These are phyloP conservation scores for Colletotrichum brevisporum DNA, from an alignment of 2,329 filamentous ascomycete genomes.

Conservation along the genomic window DNA sequence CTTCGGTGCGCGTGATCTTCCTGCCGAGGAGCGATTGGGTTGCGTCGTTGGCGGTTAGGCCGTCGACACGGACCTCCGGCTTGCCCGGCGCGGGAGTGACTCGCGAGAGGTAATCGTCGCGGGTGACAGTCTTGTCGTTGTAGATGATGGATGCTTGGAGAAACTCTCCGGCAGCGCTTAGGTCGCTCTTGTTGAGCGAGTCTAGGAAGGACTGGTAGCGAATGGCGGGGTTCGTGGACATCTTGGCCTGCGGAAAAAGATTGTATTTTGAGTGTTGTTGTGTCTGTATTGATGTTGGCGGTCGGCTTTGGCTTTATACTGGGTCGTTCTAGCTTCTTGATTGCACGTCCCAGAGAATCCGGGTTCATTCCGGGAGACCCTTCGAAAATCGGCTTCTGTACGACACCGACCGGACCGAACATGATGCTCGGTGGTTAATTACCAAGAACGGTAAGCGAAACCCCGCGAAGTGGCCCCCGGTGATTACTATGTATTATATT, in stretches of 20 bases:
- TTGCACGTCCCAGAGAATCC: no score
- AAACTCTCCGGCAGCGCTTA: neutral
- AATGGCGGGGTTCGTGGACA: neutral
- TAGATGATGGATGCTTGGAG: neutral
- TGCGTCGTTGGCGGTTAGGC: neutral
- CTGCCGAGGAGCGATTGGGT: neutral
- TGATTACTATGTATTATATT: no score
- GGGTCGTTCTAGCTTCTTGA: no score
- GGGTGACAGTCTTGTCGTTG: neutral
- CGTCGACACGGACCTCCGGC: neutral
- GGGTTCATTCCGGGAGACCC: no score
- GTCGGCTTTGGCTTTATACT: no score
- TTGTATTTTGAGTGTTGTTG: no score
- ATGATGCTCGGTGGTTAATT: no score
- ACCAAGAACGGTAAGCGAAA: no score
- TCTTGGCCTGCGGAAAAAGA: neutral
- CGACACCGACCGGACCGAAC: no score
- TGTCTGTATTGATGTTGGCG: no score
- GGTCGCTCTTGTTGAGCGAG: neutral
- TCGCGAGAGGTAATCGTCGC: neutral
- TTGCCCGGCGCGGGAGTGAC: neutral
- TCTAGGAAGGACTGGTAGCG: neutral
- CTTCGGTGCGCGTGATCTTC: neutral
- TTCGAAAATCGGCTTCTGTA: no score
- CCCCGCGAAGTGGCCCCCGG: no score